Base-by-base conservation (phyloP, 177 flowering plant species). In the Vitis hybrid region DNA sequence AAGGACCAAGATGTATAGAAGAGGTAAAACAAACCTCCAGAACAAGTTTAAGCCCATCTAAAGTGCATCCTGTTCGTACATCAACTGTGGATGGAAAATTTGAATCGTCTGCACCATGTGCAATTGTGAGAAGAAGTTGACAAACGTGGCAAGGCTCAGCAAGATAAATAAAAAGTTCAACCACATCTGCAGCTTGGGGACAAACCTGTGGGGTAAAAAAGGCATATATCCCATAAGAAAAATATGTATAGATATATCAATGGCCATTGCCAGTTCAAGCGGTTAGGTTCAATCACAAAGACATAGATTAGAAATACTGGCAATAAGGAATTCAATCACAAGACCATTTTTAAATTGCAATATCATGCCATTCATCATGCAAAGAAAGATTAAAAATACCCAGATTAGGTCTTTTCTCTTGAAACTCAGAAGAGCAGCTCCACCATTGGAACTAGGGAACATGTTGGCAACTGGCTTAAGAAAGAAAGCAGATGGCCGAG, bases 111-210 rank as follows among this genome's bases (percentile, higher is more conserved):
- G 90, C 97, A 73, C 97, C 97, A 80, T 93, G 97, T 39, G 94
- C 83, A 79, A 93, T 75, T 56, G 97, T 93, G 70, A 96, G 90
- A 77, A 96, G 97, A 79, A 96, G 97, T 85, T 96, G 96, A 72
- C 97, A 91, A 72, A 85, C 98, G 85, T 93, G 99, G 80, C 98
- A 91, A 73, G 99, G 99, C 86, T 93, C 97, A 59, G 83, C 74
- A 60, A 95, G 98, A 78, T 85, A 93, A 64, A 95, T 85, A 69
- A 90, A 87, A 69, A 95, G 80, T 79, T 95, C 98, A 78, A 90
- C 86, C 56, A 80, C 86, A 70, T 84, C 88, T 13, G 87, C 81
- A 65, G 80, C 86, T 75, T 86, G 87, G 26, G 88, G 84, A 65
- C 83, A 86, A 70, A 89, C 86, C 93, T 89, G 83, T 50, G 15